Evolutionary conservation across 257 asterid genomes (phyloP).

Genomic region (Catharanthus roseus): DNA sequence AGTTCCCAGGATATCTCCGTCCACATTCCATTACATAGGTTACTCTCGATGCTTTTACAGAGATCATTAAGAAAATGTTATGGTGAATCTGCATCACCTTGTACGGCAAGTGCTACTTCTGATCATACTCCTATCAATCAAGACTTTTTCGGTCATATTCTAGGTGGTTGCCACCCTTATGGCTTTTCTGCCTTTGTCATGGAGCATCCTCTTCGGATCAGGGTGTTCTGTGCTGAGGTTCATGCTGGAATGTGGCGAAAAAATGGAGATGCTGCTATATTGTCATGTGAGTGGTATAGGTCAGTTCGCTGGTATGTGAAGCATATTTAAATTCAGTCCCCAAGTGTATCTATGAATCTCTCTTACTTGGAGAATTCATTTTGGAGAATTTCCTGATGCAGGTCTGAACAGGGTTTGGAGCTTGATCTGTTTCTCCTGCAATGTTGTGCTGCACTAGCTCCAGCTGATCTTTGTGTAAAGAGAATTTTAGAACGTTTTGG

Average conservation of each 20-base stretch:
- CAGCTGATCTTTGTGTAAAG: conserved; percentile 73
- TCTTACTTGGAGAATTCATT: conserved; percentile 1
- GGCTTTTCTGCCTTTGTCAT: conserved; percentile 87
- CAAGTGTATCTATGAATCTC: background rate
- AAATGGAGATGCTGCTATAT: conserved; percentile 79
- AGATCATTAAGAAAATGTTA: conserved; percentile 71
- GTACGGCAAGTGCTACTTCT: conserved; percentile 25
- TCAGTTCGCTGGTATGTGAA: conserved; percentile 81
- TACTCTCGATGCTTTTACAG: conserved; percentile 69
- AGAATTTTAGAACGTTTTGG: conserved; percentile 93
- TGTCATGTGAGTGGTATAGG: conserved; percentile 86
- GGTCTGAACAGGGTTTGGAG: conserved; percentile 95
- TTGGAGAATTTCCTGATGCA: conserved; percentile 22
- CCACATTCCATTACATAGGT: conserved; percentile 83
- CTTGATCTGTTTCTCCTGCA: conserved; percentile 94
- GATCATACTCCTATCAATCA: conserved; percentile 34
- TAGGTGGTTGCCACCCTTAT: conserved; percentile 80
- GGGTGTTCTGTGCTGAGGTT: conserved; percentile 95
- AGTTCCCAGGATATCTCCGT: conserved; percentile 83
- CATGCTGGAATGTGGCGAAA: conserved; percentile 98
- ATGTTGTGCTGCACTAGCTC: conserved; percentile 96
- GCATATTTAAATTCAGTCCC: conserved; percentile 11
- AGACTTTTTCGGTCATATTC: conserved; percentile 65
- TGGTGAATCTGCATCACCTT: conserved; percentile 49
- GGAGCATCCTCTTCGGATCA: conserved; percentile 94